A percentile compares a stretch with the other conserved stretches of the same genome.
Evolutionary conservation across 2,329 filamentous ascomycete species (phyloP).

Genomic region (Colletotrichum phormii): DNA sequence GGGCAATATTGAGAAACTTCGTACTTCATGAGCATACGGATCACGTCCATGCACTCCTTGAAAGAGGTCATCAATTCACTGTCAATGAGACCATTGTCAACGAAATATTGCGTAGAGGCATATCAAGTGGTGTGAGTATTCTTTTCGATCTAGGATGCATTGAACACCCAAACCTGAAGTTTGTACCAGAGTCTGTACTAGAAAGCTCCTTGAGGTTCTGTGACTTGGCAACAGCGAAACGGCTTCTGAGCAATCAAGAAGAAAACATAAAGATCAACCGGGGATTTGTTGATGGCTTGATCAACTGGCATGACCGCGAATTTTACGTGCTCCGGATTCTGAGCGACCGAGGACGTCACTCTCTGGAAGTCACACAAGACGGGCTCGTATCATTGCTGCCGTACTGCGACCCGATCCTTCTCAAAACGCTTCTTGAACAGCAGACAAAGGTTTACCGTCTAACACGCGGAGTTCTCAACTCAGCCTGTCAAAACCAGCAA

Average conservation of each 20-base stretch:
- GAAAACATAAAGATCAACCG: neutral
- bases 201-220: neutral
- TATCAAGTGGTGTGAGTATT: no score
- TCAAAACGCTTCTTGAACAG: neutral
- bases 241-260: neutral
- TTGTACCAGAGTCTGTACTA: rapidly evolving
- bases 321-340: neutral
- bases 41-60: neutral
- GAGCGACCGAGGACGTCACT: no score
- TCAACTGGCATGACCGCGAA: no score
- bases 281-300: neutral
- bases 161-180: neutral
- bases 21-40: neutral
- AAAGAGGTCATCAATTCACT: neutral
- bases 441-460: neutral
- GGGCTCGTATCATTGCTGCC: neutral
- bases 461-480: neutral
- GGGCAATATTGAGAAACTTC: no score
- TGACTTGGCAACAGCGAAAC: neutral
- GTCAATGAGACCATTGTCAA: no score
- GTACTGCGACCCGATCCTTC: neutral
- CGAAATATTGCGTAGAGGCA: neutral
- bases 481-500: neutral
- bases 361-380: neutral
- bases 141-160: neutral